Evolutionary conservation across 2,329 filamentous ascomycete species (phyloP), one percentile per base, ranked within the genome.

Genomic region (Gremmenia infestans): DNA sequence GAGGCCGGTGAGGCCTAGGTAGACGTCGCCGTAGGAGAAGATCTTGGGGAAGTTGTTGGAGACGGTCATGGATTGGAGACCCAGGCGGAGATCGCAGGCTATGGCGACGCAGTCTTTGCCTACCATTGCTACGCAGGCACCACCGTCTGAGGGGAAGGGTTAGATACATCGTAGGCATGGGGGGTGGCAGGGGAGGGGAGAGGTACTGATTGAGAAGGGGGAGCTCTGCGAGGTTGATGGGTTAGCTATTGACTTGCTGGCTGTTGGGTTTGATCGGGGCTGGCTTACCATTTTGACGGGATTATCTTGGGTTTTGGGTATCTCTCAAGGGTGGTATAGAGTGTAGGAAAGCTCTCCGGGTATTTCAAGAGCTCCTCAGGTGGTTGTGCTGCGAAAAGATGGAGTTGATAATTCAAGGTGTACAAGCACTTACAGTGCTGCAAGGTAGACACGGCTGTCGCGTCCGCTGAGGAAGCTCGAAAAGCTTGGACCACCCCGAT

Each of bases 1-100:
- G 51, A 99, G 89, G 54, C 94, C 94, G 4, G 94, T 97, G 59
- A 99, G 86, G 55, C 94, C 94, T 37, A 99, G 88, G 76, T 95
- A 97, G 68, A 94, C 90, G 71, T 93, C 90, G 70, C 91, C 91
- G 81, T 96, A 97, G 75, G 88, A 86, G 85, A 97, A 97, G 81
- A 99, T 90, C 81, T 99, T 99, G 79, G 94, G 94, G 81, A 97
- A 97, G 87, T 97, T 94, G 86, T 99, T 99, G 74, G 91, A 97
- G 58, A 99, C 89, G 61, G 94, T 99, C 71, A 99, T 82, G 71
- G 94, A 83, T 79, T 99, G 94, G 72, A 97, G 87, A 69, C 94
- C 94, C 65, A 99, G 90, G 63, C 94, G 93, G 65, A 99, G 90
- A 77, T 99, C 94, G 81, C 94, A 99, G 73, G 94, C 94, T 72